Evolutionary conservation across 345 rosid species (phyloP), one percentile per base, ranked within the genome.

Genomic region (Excoecaria agallocha): DNA sequence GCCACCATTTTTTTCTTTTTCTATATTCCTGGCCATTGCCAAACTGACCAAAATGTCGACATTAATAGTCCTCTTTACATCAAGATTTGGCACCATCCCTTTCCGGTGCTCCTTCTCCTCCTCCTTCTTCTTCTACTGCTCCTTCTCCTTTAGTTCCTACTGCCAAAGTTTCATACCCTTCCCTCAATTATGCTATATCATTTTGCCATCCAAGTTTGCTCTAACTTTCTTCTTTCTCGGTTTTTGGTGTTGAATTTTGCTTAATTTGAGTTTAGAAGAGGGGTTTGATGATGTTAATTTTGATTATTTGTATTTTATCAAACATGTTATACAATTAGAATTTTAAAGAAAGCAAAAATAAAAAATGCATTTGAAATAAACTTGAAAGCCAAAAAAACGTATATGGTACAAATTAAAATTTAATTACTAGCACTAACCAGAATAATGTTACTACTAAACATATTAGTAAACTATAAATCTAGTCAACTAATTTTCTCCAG

Each of bases 1-100:
- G 98, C 69, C 99, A 95, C 84, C 96, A 95, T 76, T 93, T n/a
- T 81, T 95, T 89, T 72, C n/a, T 80, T 95, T 79, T 93, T 97
- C 39, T 97, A 96, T 4, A 91, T 90, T 66, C 98, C 97, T 0
- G 98, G 99, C 60, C 99, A 95, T 57, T 93, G 98, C 74, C 92
- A 81, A 46, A 82, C 88, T 6, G 97, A 98, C 3, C 99, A 93
- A 82, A 95, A 91, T 83, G 90, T 95, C 5, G 98, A 93, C 84
- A 85, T 95, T 51, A 88, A 93, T 68, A 93, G 93, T 24, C 85
- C 81, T 24, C 88, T 8, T n/a, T 12, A 12, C 35, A 78, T 0
- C 37, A 70, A 8, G 20, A 11, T 2, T 22, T 30, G 49, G 78
- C 97, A 43, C 82, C 90, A 3, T n/a, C n/a, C n/a, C n/a, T n/a